phyloP scores from a whole-genome alignment of 1,284 basidiomycete genomes.

The Cutaneotrichosporon mucoides region DNA sequence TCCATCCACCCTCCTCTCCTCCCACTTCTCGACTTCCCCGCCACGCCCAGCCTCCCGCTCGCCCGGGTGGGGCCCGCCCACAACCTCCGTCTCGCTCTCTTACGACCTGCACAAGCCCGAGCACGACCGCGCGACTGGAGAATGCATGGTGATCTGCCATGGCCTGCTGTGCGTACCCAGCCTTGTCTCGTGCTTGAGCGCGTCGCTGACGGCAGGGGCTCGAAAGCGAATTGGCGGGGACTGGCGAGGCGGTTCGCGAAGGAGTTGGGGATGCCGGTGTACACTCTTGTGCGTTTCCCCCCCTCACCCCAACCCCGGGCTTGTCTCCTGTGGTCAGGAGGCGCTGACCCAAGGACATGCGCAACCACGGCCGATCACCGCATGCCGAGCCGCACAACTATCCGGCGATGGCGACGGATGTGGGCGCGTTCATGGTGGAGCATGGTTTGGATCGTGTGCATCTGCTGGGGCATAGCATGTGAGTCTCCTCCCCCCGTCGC shows the following conservation, averaged over 20 bases:
- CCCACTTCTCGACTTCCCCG: no score
- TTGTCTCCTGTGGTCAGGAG: no score
- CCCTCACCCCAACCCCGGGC: no score
- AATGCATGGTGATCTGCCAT: slow-evolving; percentile 52
- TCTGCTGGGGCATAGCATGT: slow-evolving; percentile 58
- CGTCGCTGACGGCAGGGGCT: slow-evolving; percentile 46
- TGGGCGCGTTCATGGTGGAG: slow-evolving; percentile 49
- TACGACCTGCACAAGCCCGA: slow-evolving; percentile 33
- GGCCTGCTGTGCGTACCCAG: slow-evolving; percentile 50
- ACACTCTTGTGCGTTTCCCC: slow-evolving; percentile 54
- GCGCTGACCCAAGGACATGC: slow-evolving; percentile 51
- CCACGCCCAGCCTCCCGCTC: no score
- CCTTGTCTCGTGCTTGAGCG: no score
- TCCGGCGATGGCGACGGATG: slow-evolving; percentile 48
- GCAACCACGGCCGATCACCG: slow-evolving; percentile 56
- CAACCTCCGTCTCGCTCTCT: slow-evolving; percentile 33
- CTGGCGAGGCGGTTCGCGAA: slow-evolving; percentile 52
- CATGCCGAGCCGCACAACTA: slow-evolving; percentile 53
- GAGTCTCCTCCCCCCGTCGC: no score
- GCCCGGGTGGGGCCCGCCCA: background rate
- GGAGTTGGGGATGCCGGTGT: slow-evolving; percentile 51
- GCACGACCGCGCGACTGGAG: slow-evolving; percentile 18
- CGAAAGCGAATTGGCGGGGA: slow-evolving; percentile 58
- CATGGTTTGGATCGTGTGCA: slow-evolving; percentile 47
- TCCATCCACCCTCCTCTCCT: no score